phyloP scores from a whole-genome alignment of 2,329 filamentous ascomycete genomes.

The Aspergillus jensenii region DNA sequence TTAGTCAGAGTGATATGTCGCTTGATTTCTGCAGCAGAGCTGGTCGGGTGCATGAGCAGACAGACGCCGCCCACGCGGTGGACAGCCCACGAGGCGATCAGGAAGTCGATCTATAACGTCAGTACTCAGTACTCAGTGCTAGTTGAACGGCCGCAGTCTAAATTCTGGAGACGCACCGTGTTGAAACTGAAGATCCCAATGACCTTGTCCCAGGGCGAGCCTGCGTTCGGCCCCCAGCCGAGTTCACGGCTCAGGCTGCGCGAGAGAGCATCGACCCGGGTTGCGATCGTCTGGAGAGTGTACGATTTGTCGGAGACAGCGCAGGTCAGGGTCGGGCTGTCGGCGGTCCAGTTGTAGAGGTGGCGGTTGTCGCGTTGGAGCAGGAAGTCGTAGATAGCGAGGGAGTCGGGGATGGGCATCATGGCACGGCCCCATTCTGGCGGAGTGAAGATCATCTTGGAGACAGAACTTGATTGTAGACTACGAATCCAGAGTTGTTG shows the following conservation, averaged over 20 bases:
- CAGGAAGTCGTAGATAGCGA: neutral
- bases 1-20: conserved; percentile 2
- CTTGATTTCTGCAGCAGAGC: conserved; percentile 4
- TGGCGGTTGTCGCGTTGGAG: neutral
- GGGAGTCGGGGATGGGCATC: neutral
- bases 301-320: neutral
- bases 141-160: neutral
- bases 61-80: conserved; percentile 13
- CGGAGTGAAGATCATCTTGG: neutral
- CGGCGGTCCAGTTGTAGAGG: neutral
- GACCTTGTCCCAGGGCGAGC: conserved; percentile 10
- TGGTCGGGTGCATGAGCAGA: conserved; percentile 7
- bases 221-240: conserved; percentile 10
- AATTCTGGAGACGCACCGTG: neutral
- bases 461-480: too few species aligned
- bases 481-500: too few species aligned
- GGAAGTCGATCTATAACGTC: conserved; percentile 6
- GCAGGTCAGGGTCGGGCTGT: neutral
- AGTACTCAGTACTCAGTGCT: too few species aligned
- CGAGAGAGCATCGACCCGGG: conserved; percentile 9
- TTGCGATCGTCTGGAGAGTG: neutral
- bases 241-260: conserved; percentile 6
- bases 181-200: conserved; percentile 11
- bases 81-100: conserved; percentile 10
- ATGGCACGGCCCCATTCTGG: neutral